Percentiles rank a stretch among this genome's conserved stretches.
These are phyloP conservation scores for Aspergillus clavatus DNA, from an alignment of 2,329 filamentous ascomycete genomes.

Conservation along the genomic window DNA sequence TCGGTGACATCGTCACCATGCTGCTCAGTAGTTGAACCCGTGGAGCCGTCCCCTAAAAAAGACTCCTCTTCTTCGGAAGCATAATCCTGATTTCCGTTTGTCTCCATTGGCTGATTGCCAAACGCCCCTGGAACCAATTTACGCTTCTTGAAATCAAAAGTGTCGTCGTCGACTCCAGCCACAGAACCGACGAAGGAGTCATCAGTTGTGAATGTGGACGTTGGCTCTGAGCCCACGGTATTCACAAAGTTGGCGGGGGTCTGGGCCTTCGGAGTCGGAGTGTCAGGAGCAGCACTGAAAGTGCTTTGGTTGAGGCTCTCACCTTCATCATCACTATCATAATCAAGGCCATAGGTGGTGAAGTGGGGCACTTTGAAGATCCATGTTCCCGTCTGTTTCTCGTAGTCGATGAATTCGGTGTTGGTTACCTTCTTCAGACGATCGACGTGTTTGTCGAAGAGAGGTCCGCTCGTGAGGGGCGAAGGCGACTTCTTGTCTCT, in stretches of 20 bases:
- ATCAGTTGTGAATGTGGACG: conserved; percentile 38
- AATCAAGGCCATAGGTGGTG: conserved; percentile 87
- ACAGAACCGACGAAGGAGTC: conserved; percentile 39
- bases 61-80: conserved; percentile 42
- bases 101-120: conserved; percentile 57
- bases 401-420: conserved; percentile 78
- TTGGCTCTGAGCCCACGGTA: conserved; percentile 34
- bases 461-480: conserved; percentile 57
- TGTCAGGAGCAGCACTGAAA: conserved; percentile 49
- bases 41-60: conserved; percentile 93
- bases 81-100: conserved; percentile 46
- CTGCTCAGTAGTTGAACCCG: conserved; percentile 67
- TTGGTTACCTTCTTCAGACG: conserved; percentile 72
- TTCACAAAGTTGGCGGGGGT: conserved; percentile 24
- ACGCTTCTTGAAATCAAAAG: conserved; percentile 53
- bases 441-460: conserved; percentile 73
- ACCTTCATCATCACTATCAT: conserved; percentile 66
- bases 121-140: conserved; percentile 73
- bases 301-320: conserved; percentile 49
- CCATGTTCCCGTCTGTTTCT: conserved; percentile 78
- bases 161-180: conserved; percentile 49
- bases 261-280: conserved; percentile 39
- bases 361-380: conserved; percentile 92
- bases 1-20: conserved; percentile 48
- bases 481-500: conserved; percentile 53